phyloP scores from a whole-genome alignment of 352 stramenopile genomes.

The Elongisporangium anandrum region DNA sequence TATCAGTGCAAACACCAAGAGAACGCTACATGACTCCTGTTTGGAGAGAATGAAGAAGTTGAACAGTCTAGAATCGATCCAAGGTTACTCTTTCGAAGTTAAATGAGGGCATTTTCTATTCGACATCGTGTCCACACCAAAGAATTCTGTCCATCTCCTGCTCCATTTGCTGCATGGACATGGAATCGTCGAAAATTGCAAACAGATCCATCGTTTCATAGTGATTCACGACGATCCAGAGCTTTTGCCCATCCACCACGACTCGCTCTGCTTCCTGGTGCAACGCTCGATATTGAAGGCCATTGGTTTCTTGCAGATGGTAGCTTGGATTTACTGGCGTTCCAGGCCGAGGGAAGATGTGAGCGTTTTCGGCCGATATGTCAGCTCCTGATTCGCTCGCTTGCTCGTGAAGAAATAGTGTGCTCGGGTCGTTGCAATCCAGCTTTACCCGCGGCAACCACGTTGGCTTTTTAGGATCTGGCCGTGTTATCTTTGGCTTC shows the following conservation, averaged over 20 bases:
- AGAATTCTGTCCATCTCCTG: conserved; percentile 26
- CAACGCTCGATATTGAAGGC: conserved; percentile 11
- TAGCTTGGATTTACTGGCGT: conserved; percentile 1
- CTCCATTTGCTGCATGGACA: conserved; percentile 29
- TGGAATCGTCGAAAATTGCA: conserved; percentile 25
- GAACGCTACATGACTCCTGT: not conserved
- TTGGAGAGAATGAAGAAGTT: not conserved
- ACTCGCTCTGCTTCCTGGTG: conserved; percentile 36
- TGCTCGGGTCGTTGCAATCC: conserved; percentile 23
- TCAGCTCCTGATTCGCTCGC: conserved; percentile 21
- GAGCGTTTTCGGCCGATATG: conserved; percentile 32
- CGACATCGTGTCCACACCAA: not conserved
- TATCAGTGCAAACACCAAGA: conserved; percentile 21
- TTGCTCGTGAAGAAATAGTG: conserved; percentile 35
- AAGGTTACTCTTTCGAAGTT: not conserved
- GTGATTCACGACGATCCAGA: conserved; percentile 43
- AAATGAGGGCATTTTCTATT: not conserved
- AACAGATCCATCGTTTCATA: conserved; percentile 43
- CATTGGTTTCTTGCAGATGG: conserved; percentile 8
- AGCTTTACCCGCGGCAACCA: conserved; percentile 35
- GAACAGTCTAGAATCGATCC: not conserved
- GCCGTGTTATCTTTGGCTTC: not conserved
- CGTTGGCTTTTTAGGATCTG: conserved; percentile 21
- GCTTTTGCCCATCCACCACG: conserved; percentile 11
- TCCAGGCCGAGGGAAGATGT: conserved; percentile 34